Evolutionary conservation across 148 eudicot genomes (phyloP), one percentile per base, ranked within the genome.

Genomic region (Spergularia bocconei): DNA sequence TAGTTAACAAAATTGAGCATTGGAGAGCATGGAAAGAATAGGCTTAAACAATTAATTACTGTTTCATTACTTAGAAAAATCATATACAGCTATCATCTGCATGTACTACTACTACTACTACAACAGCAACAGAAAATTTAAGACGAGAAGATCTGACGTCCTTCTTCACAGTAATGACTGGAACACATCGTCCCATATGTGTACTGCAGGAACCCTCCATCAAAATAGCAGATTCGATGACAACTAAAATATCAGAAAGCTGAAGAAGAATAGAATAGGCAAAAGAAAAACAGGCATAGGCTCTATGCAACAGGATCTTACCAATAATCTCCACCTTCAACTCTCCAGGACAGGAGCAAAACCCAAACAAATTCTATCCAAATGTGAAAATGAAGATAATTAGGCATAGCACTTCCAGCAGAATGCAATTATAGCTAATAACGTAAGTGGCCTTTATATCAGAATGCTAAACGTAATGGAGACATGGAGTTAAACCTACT

Each of bases 361-460:
- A 73, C 85, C 83, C 72, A 59, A 72, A 75, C 76, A 69, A 81
- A 76, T 64, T 75, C 83, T 79, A 82, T 71, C 50, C 77, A 74
- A 74, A 71, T 67, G 58, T 62, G 71, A 51, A 64, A 59, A 71
- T 71, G 60, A 78, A 79, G 51, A 12, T 55, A 74, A 54, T 75
- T 73, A 84, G 77, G 75, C 38, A 62, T 71, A 66, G 69, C 77
- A 55, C 13, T 71, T 71, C 70, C 16, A 60, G 71, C 68, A 66
- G 33, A 74, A 74, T 55, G 52, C 53, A 63, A 77, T 72, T 39
- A 44, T 44, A 9, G 48, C 8, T 44, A 44, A 44, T 44, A 44
- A 16, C 54, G 70, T 68, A 29, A 69, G 71, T 6, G 52, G 73
- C 75, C 50, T 66, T 61, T 12, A 41, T 58, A 71, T 67, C 44